phyloP scores from a whole-genome alignment of 2,329 filamentous ascomycete species.

The Aspergillus fructus region DNA sequence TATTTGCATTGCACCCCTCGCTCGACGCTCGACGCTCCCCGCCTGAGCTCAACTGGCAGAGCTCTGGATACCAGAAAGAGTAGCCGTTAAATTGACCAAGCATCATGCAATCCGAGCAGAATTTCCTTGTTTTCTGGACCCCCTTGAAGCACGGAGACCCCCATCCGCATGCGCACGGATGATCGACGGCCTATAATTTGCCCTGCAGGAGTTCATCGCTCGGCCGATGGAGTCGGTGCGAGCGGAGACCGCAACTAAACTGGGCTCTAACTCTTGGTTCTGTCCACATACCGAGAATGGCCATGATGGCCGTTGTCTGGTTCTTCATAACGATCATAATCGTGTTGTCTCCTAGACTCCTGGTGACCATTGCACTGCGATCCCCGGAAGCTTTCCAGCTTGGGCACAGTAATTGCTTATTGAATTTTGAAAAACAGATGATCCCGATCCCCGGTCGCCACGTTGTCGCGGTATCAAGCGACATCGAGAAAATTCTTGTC shows the following conservation, averaged over 20 bases:
- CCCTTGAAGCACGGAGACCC: neutral
- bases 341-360: neutral
- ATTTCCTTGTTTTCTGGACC: conserved; percentile 3
- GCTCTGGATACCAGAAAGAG: neutral
- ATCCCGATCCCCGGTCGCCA: neutral
- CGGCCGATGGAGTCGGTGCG: neutral
- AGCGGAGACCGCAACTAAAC: neutral
- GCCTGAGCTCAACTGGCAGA: neutral
- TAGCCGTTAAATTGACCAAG: neutral
- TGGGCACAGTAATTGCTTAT: neutral
- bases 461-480: neutral
- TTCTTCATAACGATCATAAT: conserved; percentile 2
- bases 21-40: neutral
- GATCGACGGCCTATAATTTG: conserved; percentile 16
- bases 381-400: neutral
- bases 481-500: neutral
- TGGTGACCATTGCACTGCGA: neutral
- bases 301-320: conserved; percentile 9
- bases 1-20: conserved; percentile 14
- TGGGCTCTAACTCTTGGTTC: neutral
- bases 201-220: conserved; percentile 12
- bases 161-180: conserved; percentile 8
- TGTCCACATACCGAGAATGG: conserved; percentile 11
- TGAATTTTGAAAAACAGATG: neutral
- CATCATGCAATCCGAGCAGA: neutral